Evolutionary conservation across 2,329 filamentous ascomycete species (phyloP).

Genomic region (Monosporascus sp.): DNA sequence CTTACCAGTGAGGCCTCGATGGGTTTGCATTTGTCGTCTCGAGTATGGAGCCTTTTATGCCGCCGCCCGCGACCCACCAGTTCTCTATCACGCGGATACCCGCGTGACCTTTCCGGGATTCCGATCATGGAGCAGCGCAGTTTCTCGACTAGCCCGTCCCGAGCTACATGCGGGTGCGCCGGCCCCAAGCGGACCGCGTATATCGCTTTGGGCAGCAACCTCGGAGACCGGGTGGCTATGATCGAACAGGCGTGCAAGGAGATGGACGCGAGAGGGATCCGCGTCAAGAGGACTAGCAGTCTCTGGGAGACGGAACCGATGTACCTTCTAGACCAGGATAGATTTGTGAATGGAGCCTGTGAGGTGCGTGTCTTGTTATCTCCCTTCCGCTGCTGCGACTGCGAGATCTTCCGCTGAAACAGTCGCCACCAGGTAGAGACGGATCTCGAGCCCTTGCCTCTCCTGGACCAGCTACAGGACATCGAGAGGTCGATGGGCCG

Average conservation of each 20-base stretch:
- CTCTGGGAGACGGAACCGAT: slow-evolving; percentile 95
- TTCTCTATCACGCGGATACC: neutral
- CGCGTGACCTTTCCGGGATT: slow-evolving; percentile 1
- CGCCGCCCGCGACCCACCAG: slow-evolving; percentile 13
- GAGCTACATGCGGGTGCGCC: slow-evolving; percentile 20
- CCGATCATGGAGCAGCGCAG: slow-evolving; percentile 15
- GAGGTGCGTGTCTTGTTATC: slow-evolving; percentile 56
- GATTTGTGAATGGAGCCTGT: slow-evolving; percentile 88
- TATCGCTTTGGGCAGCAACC: slow-evolving; percentile 87
- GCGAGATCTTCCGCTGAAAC: neutral
- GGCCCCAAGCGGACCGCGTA: slow-evolving; percentile 52
- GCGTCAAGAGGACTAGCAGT: slow-evolving; percentile 72
- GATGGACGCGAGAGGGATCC: slow-evolving; percentile 70
- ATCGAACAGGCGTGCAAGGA: slow-evolving; percentile 79
- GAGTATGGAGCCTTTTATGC: slow-evolving; percentile 23
- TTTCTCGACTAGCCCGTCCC: slow-evolving; percentile 12
- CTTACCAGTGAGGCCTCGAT: slow-evolving; percentile 13
- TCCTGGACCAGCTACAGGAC: slow-evolving; percentile 75
- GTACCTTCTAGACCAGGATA: slow-evolving; percentile 87
- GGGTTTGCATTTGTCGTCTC: slow-evolving; percentile 18
- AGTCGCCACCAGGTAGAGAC: slow-evolving; percentile 65
- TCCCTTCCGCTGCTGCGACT: neutral
- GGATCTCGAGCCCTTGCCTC: slow-evolving; percentile 62
- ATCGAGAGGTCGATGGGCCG: slow-evolving; percentile 79
- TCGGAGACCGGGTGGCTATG: slow-evolving; percentile 77